Percentiles rank a stretch among this genome's conserved stretches.
Conservation (phyloP, 2,329 filamentous ascomycete species). For the Parasarocladium wereldwijsianum region DNA sequence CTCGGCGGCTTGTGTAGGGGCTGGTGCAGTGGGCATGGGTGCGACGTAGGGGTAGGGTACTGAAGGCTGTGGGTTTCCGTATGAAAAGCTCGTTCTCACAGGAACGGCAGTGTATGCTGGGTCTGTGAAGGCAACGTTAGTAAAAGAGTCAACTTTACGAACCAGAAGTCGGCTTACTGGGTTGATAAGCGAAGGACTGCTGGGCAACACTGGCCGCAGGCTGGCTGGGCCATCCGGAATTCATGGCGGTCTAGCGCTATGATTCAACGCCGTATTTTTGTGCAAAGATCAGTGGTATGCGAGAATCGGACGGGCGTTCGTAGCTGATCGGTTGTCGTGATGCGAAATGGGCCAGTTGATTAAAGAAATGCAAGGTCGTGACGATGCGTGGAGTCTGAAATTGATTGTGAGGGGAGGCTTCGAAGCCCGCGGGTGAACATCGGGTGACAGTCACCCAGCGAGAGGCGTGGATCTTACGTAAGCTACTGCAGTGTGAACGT, state of each 20-base stretch:
- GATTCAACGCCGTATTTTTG: too few species aligned
- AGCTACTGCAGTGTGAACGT: too few species aligned
- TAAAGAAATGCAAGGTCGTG: too few species aligned
- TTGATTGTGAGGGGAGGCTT: too few species aligned
- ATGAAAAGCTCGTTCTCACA: conserved; percentile 45
- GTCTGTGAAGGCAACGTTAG: conserved; percentile 18
- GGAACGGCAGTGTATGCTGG: conserved; percentile 47
- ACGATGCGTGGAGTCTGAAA: too few species aligned
- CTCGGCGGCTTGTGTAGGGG: conserved; percentile 22
- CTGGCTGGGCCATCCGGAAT: conserved; percentile 22
- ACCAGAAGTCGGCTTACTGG: conserved; percentile 17
- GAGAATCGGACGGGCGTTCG: too few species aligned
- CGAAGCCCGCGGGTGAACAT: too few species aligned
- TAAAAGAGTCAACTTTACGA: conserved; percentile 1
- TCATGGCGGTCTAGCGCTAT: conserved; percentile 13
- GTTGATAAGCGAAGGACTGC: too few species aligned
- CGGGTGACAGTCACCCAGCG: too few species aligned
- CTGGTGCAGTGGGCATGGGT: conserved; percentile 10
- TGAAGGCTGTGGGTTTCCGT: conserved; percentile 20
- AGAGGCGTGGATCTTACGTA: too few species aligned
- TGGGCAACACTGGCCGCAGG: conserved; percentile 26
- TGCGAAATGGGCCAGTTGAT: too few species aligned
- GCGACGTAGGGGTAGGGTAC: conserved; percentile 6
- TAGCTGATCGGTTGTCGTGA: too few species aligned
- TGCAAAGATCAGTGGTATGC: conserved; percentile 6